These are phyloP conservation scores for Kalanchoe fedtschenkoi DNA, from an alignment of 164 flowering plant genomes.

Conservation along the genomic window DNA sequence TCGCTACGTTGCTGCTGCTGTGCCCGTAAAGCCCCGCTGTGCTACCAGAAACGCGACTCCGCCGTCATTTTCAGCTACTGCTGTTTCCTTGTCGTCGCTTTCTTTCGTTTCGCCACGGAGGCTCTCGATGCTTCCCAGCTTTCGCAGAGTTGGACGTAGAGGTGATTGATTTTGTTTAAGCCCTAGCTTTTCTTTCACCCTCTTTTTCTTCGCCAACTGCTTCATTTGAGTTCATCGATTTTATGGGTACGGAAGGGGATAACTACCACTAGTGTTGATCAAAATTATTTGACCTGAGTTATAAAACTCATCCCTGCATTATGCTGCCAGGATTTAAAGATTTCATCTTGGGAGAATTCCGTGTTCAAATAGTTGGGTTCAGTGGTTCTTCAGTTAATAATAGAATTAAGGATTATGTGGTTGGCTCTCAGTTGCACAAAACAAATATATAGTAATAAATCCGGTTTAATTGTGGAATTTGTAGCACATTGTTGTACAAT, in stretches of 20 bases:
- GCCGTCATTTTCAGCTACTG: background rate
- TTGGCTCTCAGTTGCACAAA: background rate
- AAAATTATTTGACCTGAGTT: too few species aligned
- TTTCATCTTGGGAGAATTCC: too few species aligned
- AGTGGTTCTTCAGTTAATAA: too few species aligned
- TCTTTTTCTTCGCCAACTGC: background rate
- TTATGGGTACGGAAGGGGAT: too few species aligned
- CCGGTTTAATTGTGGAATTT: too few species aligned
- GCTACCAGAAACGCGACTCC: background rate
- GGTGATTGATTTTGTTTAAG: background rate
- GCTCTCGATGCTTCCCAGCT: background rate
- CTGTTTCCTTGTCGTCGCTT: too few species aligned
- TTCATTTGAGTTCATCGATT: background rate
- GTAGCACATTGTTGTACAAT: too few species aligned
- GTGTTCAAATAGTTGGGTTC: background rate
- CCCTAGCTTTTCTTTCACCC: background rate
- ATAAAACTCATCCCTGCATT: too few species aligned
- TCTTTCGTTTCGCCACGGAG: background rate
- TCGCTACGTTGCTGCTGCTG: background rate
- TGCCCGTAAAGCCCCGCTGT: background rate
- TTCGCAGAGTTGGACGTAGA: background rate
- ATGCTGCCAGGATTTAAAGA: too few species aligned
- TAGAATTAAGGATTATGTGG: background rate
- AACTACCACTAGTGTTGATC: too few species aligned
- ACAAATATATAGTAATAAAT: too few species aligned